Conservation (phyloP, 495 filamentous ascomycete genomes). For the Parathielavia hyrcaniae region DNA sequence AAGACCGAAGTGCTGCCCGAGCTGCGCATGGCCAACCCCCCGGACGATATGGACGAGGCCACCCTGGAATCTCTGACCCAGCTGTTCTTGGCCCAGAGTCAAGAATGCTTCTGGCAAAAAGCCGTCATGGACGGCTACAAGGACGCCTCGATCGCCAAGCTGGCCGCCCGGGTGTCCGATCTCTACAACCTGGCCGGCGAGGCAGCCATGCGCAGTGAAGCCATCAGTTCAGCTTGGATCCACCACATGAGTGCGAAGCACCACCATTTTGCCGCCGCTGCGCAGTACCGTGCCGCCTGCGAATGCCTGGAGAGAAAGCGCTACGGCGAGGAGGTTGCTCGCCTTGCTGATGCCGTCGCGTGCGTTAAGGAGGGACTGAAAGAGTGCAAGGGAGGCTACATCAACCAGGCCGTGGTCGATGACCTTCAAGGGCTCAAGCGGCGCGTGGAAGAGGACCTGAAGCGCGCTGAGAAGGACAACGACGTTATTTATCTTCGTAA, state of each 20-base stretch:
- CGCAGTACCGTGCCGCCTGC: slow-evolving; percentile 87
- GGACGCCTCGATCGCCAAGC: slow-evolving; percentile 81
- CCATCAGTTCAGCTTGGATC: slow-evolving; percentile 92
- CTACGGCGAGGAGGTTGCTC: slow-evolving; percentile 92
- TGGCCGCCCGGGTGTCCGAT: slow-evolving; percentile 89
- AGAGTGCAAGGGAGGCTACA: slow-evolving; percentile 64
- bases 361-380: slow-evolving; percentile 84
- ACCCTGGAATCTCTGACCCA: slow-evolving; percentile 79
- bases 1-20: slow-evolving; percentile 76
- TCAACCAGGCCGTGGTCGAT: slow-evolving; percentile 74
- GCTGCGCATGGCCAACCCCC: slow-evolving; percentile 67
- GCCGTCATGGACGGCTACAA: slow-evolving; percentile 92
- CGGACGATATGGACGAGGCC: slow-evolving; percentile 91
- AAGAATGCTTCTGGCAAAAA: slow-evolving; percentile 98
- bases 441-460: slow-evolving; percentile 77
- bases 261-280: slow-evolving; percentile 93
- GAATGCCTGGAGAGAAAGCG: slow-evolving; percentile 90
- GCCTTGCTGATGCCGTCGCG: slow-evolving; percentile 69
- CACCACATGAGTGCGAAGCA: slow-evolving; percentile 97
- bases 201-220: slow-evolving; percentile 77
- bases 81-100: slow-evolving; percentile 81
- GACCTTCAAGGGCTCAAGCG: slow-evolving; percentile 80
- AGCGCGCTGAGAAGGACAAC: slow-evolving; percentile 92
- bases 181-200: slow-evolving; percentile 82
- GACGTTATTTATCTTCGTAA: slow-evolving; percentile 81